Base-by-base conservation (phyloP, 345 rosid genomes). In the Hibiscus mutabilis region DNA sequence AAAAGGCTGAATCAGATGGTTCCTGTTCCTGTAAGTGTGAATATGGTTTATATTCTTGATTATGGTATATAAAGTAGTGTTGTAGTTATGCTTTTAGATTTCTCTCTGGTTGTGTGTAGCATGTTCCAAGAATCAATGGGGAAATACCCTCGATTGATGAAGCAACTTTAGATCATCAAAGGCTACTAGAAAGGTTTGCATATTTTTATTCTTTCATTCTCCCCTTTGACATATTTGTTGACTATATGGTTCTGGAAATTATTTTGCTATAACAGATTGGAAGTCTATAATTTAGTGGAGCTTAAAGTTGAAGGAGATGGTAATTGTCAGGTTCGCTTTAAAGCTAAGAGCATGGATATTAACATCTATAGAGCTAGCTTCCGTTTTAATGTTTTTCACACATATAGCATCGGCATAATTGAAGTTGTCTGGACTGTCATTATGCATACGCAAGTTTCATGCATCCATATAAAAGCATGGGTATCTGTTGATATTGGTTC, bases 241-340 rank as follows among this genome's bases (percentile, higher is more conserved):
- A 37, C 16, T 22, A 35, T 60, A 24, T 16, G 49, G n/a, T 8
- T 47, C 60, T 31, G 18, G 35, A 25, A 25, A 55, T 9, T 66
- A 37, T 18, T 52, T 42, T 56, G 13, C 11, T 21, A 49, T 40
- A 35, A 16, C 75, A 89, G 88, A 77, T 72, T 89, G 76, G 74
- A 78, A 78, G 68, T 84, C 19, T 87, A 89, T 72, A 75, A 81
- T 75, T 80, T 89, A 53, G 76, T 83, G 61, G 92, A 89, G 79
- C 87, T 81, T 76, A 87, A 74, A 75, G 79, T 89, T 73, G 79
- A 84, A 84, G 92, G 90, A 82, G 89, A 89, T 75, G 92, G 92
- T 52, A 89, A 89, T 68, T 89, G 90, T 71, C 95, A 89, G 91
- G 91, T 89, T 80, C 71, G 84, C 8, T 60, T 71, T 60, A 22